These are phyloP conservation scores for Pseudopithomyces chartarum DNA, from an alignment of 2,329 filamentous ascomycete genomes.

Conservation along the genomic window DNA sequence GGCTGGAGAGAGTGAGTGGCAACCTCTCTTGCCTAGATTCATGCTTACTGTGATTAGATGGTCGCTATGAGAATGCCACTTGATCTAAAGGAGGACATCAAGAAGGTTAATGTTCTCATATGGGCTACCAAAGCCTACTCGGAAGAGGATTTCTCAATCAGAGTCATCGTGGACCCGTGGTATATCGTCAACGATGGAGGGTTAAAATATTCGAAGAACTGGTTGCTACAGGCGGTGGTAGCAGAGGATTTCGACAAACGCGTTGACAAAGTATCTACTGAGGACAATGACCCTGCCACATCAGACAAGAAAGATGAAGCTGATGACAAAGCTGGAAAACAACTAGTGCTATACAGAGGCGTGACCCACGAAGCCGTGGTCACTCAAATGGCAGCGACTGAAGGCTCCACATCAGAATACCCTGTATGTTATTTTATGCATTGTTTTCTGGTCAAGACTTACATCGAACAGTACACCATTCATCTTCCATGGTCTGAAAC, in stretches of 20 bases:
- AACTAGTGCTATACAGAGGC: neutral
- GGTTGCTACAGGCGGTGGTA: neutral
- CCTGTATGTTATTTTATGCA: neutral
- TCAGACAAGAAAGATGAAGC: neutral
- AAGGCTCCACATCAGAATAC: neutral
- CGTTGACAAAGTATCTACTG: neutral
- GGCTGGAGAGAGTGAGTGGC: neutral
- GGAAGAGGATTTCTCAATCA: neutral
- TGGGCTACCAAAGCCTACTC: neutral
- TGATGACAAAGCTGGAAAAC: neutral
- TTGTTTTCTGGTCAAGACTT: neutral
- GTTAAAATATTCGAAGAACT: neutral
- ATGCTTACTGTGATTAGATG: neutral
- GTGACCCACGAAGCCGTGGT: neutral
- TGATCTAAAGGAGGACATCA: neutral
- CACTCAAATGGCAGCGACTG: neutral
- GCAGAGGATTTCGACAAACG: neutral
- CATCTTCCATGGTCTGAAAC: neutral
- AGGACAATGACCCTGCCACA: neutral
- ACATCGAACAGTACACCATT: neutral
- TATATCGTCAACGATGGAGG: neutral
- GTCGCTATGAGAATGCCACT: neutral
- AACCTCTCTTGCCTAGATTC: neutral
- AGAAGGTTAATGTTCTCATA: neutral
- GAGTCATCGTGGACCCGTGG: neutral